Evolutionary conservation across 176 grass and related monocot genomes (phyloP).

Genomic region (Thalia dealbata): DNA sequence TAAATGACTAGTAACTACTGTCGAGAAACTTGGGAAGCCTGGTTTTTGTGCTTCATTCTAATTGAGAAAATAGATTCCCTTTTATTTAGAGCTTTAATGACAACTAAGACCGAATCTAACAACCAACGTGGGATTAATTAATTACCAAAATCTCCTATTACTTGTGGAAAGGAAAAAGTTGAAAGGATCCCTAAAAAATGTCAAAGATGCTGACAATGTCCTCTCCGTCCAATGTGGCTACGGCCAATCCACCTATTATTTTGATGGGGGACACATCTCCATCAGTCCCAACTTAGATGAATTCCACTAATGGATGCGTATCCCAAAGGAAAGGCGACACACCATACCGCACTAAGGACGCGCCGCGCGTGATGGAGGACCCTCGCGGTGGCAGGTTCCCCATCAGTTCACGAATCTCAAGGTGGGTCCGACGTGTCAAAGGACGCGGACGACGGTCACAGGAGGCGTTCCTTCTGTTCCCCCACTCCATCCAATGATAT

Average conservation of each 20-base stretch:
- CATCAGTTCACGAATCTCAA: slow-evolving; percentile 1
- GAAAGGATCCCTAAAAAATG: too few species aligned
- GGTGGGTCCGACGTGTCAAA: not conserved
- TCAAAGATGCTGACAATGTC: too few species aligned
- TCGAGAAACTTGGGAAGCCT: too few species aligned
- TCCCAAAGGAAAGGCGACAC: not conserved
- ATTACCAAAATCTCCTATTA: too few species aligned
- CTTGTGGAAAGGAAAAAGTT: too few species aligned
- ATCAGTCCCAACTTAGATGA: not conserved
- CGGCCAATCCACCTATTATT: not conserved
- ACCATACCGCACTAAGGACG: not conserved
- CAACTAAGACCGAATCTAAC: too few species aligned
- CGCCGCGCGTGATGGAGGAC: not conserved
- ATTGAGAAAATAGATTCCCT: too few species aligned
- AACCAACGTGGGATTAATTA: too few species aligned
- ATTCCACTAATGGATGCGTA: not conserved
- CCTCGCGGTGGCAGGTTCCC: not conserved
- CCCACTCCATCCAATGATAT: not conserved
- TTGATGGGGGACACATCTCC: not conserved
- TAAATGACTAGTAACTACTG: too few species aligned
- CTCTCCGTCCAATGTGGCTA: not conserved
- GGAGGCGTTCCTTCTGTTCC: not conserved
- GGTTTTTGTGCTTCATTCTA: too few species aligned
- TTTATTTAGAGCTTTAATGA: too few species aligned
- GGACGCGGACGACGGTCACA: not conserved